Evolutionary conservation across 306 rosid species (phyloP).

Genomic region (Hippophae gyantsensis): DNA sequence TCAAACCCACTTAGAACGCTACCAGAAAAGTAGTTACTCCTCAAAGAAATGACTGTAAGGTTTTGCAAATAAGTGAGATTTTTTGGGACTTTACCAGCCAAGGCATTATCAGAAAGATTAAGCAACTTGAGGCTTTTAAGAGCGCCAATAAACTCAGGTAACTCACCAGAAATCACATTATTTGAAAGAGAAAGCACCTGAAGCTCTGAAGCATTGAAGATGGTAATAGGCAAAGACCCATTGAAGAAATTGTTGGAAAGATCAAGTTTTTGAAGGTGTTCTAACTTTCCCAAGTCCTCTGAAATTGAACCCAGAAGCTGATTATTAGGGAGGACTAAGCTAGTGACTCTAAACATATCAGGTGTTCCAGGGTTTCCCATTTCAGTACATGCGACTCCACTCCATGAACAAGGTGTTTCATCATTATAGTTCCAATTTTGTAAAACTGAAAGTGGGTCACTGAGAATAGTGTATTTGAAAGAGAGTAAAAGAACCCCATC

Average conservation of each 20-base stretch:
- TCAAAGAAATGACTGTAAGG: slow-evolving; percentile 52
- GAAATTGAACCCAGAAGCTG: slow-evolving; percentile 76
- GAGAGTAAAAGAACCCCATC: slow-evolving; percentile 63
- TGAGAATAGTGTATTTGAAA: slow-evolving; percentile 65
- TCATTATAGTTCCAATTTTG: slow-evolving; percentile 62
- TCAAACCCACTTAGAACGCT: slow-evolving; percentile 42
- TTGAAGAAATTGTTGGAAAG: slow-evolving; percentile 79
- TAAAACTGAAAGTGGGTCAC: slow-evolving; percentile 62
- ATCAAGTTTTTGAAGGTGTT: slow-evolving; percentile 63
- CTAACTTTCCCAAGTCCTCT: slow-evolving; percentile 47
- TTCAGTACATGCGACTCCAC: slow-evolving; percentile 63
- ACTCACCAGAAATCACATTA: slow-evolving; percentile 70
- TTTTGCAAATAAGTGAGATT: slow-evolving; percentile 42
- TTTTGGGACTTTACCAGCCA: slow-evolving; percentile 59
- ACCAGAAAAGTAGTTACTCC: slow-evolving; percentile 66
- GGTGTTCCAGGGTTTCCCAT: slow-evolving; percentile 29
- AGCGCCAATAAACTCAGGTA: slow-evolving; percentile 43
- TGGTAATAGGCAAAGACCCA: slow-evolving; percentile 55
- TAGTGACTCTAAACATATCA: slow-evolving; percentile 52
- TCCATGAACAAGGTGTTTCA: slow-evolving; percentile 77
- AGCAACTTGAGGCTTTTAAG: slow-evolving; percentile 49
- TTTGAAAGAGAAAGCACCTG: slow-evolving; percentile 59
- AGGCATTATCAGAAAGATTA: slow-evolving; percentile 76
- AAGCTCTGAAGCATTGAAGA: slow-evolving; percentile 72
- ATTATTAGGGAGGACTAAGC: slow-evolving; percentile 49